Base-by-base conservation (phyloP, 1,139 yeast species). In the Nakaseomyces sp. region DNA sequence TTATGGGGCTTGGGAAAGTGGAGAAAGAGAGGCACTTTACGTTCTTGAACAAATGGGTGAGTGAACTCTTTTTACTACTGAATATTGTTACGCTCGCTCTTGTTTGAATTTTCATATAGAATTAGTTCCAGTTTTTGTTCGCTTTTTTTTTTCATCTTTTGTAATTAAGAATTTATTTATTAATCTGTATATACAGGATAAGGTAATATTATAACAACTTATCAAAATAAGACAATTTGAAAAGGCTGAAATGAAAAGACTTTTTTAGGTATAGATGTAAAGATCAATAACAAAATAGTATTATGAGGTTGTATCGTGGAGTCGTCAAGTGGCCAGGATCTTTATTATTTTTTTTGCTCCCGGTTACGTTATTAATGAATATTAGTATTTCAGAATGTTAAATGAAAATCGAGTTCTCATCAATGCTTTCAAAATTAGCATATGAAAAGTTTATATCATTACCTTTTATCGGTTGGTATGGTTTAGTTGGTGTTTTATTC, bases 1-100 rank as follows among this genome's bases (percentile, higher is more conserved):
- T 5, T 91, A 86, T 63, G 86, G 88, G 32, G 87, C 88, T 10
- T 77, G 82, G 75, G 62, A 65, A 51, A 75, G 86, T 55, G 95
- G 95, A 1, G 61, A 60, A 45, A 72, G 93, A 50, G 95, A 84
- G 52, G 93, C 89, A 1, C 56, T 52, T 2, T 64, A 58, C 43
- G 60, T 71, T 19, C 31, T 39, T 8, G 28, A 30, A 1, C 20
- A 25, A 25, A 17, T 37, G 24, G 32, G 32, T 15, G 12, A 13
- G 18, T 29, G 15, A 13, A n/a, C 6, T 3, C 3, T 26, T 26
- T 8, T 26, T 10, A 9, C 29, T 26, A n/a, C n/a, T n/a, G n/a
- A n/a, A n/a, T n/a, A n/a, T n/a, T 22, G 24, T 22, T 22, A 3
- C 3, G 9, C n/a, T 22, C 9, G 24, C 9, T 22, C 24, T 22